Conservation (phyloP, 306 rosid genomes). For the Sesbania bispinosa region DNA sequence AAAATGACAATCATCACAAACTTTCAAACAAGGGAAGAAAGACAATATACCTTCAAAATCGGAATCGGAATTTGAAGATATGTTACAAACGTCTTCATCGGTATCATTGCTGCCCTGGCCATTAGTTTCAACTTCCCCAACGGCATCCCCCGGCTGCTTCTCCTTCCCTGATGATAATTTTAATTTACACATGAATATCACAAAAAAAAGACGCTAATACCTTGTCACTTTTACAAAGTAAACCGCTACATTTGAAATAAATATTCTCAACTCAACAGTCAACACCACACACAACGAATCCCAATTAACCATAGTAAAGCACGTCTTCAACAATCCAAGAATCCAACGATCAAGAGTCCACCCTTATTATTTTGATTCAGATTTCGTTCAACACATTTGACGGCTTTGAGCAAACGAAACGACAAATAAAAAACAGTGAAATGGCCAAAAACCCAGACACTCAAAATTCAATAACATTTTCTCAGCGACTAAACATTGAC, state of each 20-base stretch:
- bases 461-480: background rate
- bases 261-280: background rate
- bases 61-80: background rate
- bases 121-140: background rate
- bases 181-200: background rate
- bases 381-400: background rate
- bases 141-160: slow-evolving; percentile 12
- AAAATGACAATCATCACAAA: background rate
- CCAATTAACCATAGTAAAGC: background rate
- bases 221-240: background rate
- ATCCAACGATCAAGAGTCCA: background rate
- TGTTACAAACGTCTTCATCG: slow-evolving; percentile 3
- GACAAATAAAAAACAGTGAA: background rate
- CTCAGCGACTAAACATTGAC: background rate
- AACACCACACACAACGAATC: background rate
- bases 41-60: slow-evolving; percentile 18
- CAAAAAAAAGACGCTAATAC: background rate
- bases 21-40: background rate
- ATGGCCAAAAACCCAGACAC: background rate
- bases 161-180: slow-evolving; percentile 16
- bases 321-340: background rate
- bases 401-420: background rate
- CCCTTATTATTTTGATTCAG: background rate
- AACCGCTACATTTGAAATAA: background rate
- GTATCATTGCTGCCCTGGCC: background rate